These are phyloP conservation scores for Haplosporangium sp. DNA, from an alignment of 371 early-diverging fungal genomes.

Conservation along the genomic window DNA sequence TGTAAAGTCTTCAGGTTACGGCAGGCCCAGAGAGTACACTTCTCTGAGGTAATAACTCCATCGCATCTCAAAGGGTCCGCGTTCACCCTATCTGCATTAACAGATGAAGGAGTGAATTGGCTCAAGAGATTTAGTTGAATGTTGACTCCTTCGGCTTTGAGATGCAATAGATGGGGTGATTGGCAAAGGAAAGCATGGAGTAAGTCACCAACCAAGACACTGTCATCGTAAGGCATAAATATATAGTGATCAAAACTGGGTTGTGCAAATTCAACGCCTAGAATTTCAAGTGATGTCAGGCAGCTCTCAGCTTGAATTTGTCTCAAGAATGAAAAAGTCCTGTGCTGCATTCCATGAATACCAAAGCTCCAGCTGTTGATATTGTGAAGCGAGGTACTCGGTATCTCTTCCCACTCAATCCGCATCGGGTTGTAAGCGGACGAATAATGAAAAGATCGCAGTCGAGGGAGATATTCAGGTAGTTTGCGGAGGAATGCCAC, in stretches of 20 bases:
- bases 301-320: not conserved
- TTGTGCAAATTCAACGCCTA: not conserved
- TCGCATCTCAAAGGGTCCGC: not conserved
- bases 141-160: constrained; percentile 10
- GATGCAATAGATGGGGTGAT: constrained; percentile 11
- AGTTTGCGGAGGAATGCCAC: not conserved
- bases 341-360: not conserved
- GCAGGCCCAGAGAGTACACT: constrained; percentile 11
- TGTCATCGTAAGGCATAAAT: not conserved
- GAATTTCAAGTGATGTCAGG: constrained; percentile 5
- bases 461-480: not conserved
- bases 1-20: constrained; percentile 10
- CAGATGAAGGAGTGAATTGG: not conserved
- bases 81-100: not conserved
- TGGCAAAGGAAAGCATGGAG: constrained; percentile 15
- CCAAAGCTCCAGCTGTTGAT: constrained; percentile 4
- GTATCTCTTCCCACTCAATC: not conserved
- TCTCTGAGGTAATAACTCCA: not conserved
- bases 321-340: not conserved
- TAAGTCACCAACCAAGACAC: constrained; percentile 1
- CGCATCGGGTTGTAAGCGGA: not conserved
- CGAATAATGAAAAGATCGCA: not conserved
- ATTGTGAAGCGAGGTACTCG: not conserved
- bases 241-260: not conserved
- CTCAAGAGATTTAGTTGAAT: constrained; percentile 1